Evolutionary conservation across 208 protist species (phyloP).

Genomic region (Acanthamoeba culbertsoni): DNA sequence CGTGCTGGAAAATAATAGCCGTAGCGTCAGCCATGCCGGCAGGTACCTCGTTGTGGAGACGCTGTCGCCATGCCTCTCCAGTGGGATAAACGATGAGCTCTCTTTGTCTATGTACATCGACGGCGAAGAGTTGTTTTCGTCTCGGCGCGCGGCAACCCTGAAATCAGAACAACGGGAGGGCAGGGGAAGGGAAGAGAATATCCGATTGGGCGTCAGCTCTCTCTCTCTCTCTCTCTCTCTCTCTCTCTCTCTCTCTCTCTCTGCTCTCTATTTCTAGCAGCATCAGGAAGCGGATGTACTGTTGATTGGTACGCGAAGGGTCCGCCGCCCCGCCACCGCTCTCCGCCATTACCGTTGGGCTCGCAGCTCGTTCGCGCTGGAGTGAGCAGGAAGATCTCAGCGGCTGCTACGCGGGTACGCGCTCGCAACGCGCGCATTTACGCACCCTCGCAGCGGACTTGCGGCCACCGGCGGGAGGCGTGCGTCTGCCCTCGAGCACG

Average conservation of each 20-base stretch:
- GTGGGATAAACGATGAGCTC: background rate
- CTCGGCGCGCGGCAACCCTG: background rate
- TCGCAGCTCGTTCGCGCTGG: background rate
- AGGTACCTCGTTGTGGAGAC: background rate
- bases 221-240: no score
- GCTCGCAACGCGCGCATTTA: no score
- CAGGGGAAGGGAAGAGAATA: no score
- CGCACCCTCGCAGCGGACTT: background rate
- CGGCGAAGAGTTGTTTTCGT: background rate
- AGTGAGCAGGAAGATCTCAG: no score
- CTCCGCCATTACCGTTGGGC: background rate
- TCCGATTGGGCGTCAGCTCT: no score
- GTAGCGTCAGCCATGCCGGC: no score
- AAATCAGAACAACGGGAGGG: background rate
- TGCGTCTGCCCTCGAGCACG: slow-evolving; percentile 46
- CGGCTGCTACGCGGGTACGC: no score
- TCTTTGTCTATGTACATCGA: slow-evolving; percentile 14
- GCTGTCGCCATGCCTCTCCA: background rate
- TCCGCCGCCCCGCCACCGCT: background rate
- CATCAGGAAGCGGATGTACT: background rate
- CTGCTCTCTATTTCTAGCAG: no score
- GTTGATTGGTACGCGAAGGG: background rate
- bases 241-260: no score
- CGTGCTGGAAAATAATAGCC: background rate
- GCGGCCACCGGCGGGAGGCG: slow-evolving; percentile 7